Evolutionary conservation across 371 early-diverging fungal genomes (phyloP).

Genomic region (Rhizopus stolonifer): DNA sequence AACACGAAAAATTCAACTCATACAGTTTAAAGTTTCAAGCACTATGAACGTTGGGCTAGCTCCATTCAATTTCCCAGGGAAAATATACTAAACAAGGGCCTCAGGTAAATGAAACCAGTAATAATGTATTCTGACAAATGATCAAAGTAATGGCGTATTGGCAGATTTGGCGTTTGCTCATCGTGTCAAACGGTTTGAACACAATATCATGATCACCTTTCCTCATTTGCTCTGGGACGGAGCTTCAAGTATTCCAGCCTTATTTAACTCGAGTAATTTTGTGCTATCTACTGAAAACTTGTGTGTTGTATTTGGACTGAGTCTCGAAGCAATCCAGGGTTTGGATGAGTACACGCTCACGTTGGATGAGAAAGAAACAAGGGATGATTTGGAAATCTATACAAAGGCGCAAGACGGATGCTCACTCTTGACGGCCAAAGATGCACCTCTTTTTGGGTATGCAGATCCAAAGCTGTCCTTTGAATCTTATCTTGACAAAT

Average conservation of each 20-base stretch:
- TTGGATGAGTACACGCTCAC: conserved; percentile 9
- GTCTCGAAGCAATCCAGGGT: neutral
- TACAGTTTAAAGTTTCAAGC: conserved; percentile 50
- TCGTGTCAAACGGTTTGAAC: conserved; percentile 31
- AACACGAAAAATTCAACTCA: too few species aligned
- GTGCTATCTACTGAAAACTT: neutral
- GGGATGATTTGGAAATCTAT: neutral
- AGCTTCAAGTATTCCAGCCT: neutral
- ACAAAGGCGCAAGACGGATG: neutral
- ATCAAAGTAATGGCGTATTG: conserved; percentile 31
- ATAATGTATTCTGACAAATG: neutral
- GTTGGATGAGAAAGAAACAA: too few species aligned
- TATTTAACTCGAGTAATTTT: neutral
- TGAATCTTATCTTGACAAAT: conserved; percentile 7
- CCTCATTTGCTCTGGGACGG: conserved; percentile 32
- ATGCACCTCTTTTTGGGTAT: neutral
- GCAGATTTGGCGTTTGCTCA: conserved; percentile 40
- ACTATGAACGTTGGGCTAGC: conserved; percentile 49
- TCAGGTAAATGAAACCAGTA: conserved; percentile 27
- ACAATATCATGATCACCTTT: conserved; percentile 23
- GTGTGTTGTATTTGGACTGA: conserved; percentile 18
- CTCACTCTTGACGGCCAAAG: neutral
- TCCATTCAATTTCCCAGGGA: conserved; percentile 33
- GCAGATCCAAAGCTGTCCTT: conserved; percentile 8
- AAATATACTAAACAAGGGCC: conserved; percentile 41